Base-by-base conservation (phyloP, 2,329 filamentous ascomycete species). In the Coniella lustricola region DNA sequence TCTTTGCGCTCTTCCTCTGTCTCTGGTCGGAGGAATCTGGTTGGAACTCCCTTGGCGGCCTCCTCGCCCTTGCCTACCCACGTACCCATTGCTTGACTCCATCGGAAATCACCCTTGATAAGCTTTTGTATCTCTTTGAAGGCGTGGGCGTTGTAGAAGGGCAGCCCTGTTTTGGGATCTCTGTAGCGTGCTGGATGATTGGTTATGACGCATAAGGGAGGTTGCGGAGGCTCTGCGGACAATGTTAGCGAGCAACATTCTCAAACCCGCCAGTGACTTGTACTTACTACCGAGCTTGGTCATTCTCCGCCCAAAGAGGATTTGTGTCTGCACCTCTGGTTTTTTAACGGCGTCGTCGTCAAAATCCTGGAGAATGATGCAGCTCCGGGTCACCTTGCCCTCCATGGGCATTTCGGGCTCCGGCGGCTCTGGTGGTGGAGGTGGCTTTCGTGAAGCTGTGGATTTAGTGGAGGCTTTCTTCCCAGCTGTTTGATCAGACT, bases 101-200 rank as follows among this genome's bases (percentile, higher is more conserved):
- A 98, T 50, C 79, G 79, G 64, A 90, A 90, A 38, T 87, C 82
- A 37, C 88, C 85, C 1, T 73, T 77, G 45, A 80, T 69, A 13
- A 95, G 75, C 48, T 84, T 80, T 59, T 87, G 84, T 39, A 97
- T 85, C 64, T 94, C 83, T 58, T 81, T 81, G 67, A 90, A 96
- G 0, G 90, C 90, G 54, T 84, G 79, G 37, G 81, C 72, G 62
- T 91, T 91, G 54, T 81, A 77, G 66, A 91, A 98, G 1, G 84
- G 81, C 14, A 97, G 74, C 0, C 87, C 87, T 0, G 91, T 97
- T 56, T 79, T 77, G 0, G 90, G 88, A 64, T 98, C 93, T 20
- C 83, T 79, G 65, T 94, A 97, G 47, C 81, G 81, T 12, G 91
- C 93, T 4, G 84, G 80, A 46, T 84, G 79, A 59, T 84, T 85